These are phyloP conservation scores for Pogostemon cablin DNA, from an alignment of 257 asterid species.

Conservation along the genomic window DNA sequence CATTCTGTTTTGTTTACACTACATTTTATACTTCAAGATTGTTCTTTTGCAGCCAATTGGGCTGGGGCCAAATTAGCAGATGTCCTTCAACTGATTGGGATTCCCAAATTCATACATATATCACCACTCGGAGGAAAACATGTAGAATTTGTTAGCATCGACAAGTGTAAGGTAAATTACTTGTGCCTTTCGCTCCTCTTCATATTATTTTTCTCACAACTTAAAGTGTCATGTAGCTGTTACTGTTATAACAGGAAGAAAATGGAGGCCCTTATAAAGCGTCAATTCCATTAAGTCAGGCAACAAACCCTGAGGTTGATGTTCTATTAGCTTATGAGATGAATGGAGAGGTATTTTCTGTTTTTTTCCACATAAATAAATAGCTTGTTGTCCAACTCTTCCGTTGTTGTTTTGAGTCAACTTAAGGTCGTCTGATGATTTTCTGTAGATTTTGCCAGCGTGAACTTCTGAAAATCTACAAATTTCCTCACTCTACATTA, in stretches of 20 bases:
- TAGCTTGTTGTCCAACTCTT: background rate
- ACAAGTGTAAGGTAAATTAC: constrained; percentile 75
- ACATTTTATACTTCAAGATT: constrained; percentile 9
- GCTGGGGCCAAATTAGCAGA: constrained; percentile 78
- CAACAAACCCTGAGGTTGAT: constrained; percentile 82
- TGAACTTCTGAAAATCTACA: too few species aligned
- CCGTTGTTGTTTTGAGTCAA: too few species aligned
- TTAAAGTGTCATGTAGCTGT: background rate
- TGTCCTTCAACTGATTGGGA: constrained; percentile 69
- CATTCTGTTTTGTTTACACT: background rate
- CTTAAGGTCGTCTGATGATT: background rate
- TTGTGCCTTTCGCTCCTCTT: constrained; percentile 2
- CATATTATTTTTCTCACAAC: constrained; percentile 11
- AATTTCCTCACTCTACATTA: too few species aligned
- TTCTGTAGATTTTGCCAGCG: too few species aligned
- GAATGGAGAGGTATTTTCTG: constrained; percentile 72
- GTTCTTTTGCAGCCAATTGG: constrained; percentile 71
- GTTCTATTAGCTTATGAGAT: constrained; percentile 83
- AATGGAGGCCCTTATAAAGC: constrained; percentile 88
- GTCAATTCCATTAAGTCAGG: constrained; percentile 71
- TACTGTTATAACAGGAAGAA: constrained; percentile 62
- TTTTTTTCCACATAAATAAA: background rate
- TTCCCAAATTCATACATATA: constrained; percentile 50
- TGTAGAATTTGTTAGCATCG: constrained; percentile 82
- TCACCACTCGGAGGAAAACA: constrained; percentile 72